phyloP scores from a whole-genome alignment of 495 filamentous ascomycete species.

The Platismatia glauca region DNA sequence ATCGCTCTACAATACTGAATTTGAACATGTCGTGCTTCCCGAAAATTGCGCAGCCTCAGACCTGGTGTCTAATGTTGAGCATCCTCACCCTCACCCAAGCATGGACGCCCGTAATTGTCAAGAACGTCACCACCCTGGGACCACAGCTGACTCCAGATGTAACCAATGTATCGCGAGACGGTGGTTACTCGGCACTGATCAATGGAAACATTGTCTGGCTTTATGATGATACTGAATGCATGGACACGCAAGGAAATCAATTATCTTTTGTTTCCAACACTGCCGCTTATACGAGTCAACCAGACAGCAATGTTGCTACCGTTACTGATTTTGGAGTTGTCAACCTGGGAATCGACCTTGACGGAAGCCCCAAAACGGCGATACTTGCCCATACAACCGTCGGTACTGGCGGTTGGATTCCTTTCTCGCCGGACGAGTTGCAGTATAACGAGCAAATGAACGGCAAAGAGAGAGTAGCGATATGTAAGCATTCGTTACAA shows the following conservation, averaged over 20 bases:
- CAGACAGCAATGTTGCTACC: conserved; percentile 18
- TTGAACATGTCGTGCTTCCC: conserved; percentile 2
- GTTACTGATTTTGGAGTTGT: conserved; percentile 25
- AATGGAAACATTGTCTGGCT: conserved; percentile 26
- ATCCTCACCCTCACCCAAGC: neutral
- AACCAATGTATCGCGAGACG: conserved; percentile 23
- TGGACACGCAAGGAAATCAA: conserved; percentile 21
- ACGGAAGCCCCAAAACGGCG: conserved; percentile 22
- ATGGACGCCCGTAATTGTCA: conserved; percentile 21
- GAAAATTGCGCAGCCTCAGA: neutral
- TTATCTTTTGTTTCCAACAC: conserved; percentile 29
- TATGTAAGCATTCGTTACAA: conserved; percentile 18
- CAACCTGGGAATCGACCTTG: conserved; percentile 20
- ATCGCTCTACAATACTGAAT: neutral
- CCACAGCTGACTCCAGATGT: conserved; percentile 24
- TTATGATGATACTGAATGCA: conserved; percentile 28
- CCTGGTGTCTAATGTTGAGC: conserved; percentile 2
- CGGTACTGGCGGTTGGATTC: conserved; percentile 26
- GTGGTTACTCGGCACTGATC: conserved; percentile 25
- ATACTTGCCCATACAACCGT: conserved; percentile 25
- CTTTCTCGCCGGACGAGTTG: conserved; percentile 24
- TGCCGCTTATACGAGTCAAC: conserved; percentile 19
- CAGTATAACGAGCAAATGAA: conserved; percentile 24
- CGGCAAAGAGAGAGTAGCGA: conserved; percentile 26
- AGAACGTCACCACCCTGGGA: conserved; percentile 22